A percentile compares a stretch with the other conserved stretches of the same genome.
Conservation (phyloP, 805 yeast species). For the Candida nitratophila region DNA sequence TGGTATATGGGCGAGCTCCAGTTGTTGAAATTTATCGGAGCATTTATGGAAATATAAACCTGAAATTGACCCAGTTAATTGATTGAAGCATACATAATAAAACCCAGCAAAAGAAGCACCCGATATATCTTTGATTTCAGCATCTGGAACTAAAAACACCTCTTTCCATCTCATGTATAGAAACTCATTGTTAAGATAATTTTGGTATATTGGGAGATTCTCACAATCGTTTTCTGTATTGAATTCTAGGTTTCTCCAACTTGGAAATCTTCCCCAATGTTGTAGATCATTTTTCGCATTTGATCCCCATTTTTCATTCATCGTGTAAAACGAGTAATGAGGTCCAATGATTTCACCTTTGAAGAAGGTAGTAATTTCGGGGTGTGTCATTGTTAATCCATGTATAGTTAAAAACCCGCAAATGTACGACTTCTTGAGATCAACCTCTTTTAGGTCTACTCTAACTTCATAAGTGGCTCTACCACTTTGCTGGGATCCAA, state of each 20-base stretch:
- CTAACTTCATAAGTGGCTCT: constrained; percentile 56
- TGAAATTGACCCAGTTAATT: constrained; percentile 61
- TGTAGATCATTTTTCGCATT: constrained; percentile 44
- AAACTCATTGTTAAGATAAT: constrained; percentile 32
- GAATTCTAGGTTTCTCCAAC: constrained; percentile 27
- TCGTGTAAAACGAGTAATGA: constrained; percentile 52
- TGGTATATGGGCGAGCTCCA: constrained; percentile 52
- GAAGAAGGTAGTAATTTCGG: constrained; percentile 64
- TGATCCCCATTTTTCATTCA: constrained; percentile 47
- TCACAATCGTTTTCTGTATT: constrained; percentile 23
- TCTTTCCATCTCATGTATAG: constrained; percentile 96
- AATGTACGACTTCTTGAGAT: constrained; percentile 41
- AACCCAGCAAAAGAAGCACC: constrained; percentile 92
- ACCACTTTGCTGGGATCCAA: constrained; percentile 69
- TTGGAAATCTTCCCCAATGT: constrained; percentile 54
- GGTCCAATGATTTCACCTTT: constrained; percentile 64
- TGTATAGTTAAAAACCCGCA: constrained; percentile 61
- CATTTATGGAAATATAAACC: constrained; percentile 79
- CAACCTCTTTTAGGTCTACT: constrained; percentile 66
- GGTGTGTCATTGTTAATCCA: constrained; percentile 56
- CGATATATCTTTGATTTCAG: constrained; percentile 47
- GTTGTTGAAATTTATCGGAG: constrained; percentile 75
- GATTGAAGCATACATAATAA: constrained; percentile 80
- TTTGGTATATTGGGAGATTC: constrained; percentile 18
- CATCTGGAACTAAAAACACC: constrained; percentile 76